Base-by-base conservation (phyloP, 192 early-diverging fungal species). In the Coemansia sp. region DNA sequence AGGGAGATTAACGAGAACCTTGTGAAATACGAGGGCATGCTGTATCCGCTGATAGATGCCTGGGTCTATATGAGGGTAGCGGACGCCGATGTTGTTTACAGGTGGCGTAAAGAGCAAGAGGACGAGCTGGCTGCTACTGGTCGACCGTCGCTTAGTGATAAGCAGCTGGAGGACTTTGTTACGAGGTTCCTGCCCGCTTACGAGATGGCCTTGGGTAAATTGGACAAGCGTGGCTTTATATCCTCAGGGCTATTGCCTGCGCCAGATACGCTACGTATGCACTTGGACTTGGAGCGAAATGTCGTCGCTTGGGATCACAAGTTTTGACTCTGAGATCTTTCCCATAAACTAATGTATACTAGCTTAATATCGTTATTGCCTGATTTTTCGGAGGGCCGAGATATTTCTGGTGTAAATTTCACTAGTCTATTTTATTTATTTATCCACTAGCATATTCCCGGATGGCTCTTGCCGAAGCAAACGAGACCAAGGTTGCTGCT, bases 31-130 rank as follows among this genome's bases (percentile, higher is more conserved):
- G 88, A 93, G 68, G 60, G 64, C 10, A 58, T 72, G 20, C 80
- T 89, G 65, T 93, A 94, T 63, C 81, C 82, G 5, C 87, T 87
- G 58, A 68, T 98, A 22, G 93, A 97, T 71, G 86, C 87, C 16
- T 92, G 95, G 84, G 73, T 96, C 36, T 92, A 89, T 64, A 72
- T 96, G 44, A 78, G 85, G 3, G 82, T 92, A 1, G 55, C 83
- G 0, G 84, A 91, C 62, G 63, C 92, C 18, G 73, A 84, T 12
- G 75, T 89, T 2, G 90, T 97, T 0, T 95, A 93, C 80, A 67
- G 86, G 49, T 98, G 97, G 97, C 86, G 97, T 60, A 85, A 87
- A 61, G 81, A 98, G 52, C 95, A 97, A 76, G 97, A 98, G 72
- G 86, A 92, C 38, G 75, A 73, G 31, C 50, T 85, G 69, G 78